Percentiles rank a stretch among this genome's conserved stretches.
Evolutionary conservation across 441 rosid genomes (phyloP).

Genomic region (Kokia cookei): DNA sequence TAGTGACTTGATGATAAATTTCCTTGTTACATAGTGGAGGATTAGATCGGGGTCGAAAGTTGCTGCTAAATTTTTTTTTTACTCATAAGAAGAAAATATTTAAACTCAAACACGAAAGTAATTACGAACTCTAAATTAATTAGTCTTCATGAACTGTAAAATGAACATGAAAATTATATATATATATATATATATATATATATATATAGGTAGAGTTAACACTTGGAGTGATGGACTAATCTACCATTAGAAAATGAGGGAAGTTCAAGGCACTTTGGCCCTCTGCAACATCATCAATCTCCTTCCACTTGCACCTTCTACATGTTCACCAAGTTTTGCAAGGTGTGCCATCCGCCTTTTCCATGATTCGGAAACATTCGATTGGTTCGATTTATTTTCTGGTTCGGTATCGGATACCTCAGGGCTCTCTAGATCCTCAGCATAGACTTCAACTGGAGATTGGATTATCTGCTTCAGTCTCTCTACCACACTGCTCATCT

Average conservation of each 20-base stretch:
- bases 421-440: conserved; percentile 3
- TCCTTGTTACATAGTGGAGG: no score
- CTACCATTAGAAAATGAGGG: neutral
- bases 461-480: conserved; percentile 41
- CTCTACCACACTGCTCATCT: conserved; percentile 60
- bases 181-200: no score
- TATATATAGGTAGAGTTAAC: neutral
- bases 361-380: conserved; percentile 40
- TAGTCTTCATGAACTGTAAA: no score
- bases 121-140: no score
- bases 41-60: no score
- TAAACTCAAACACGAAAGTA: no score
- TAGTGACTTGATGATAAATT: no score
- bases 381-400: conserved; percentile 4
- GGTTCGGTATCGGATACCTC: conserved; percentile 15
- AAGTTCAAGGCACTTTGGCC: neutral
- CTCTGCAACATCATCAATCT: conserved; percentile 42
- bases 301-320: conserved; percentile 37
- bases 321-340: conserved; percentile 42
- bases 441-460: conserved; percentile 18
- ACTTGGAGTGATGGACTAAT: neutral
- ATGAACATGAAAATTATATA: no score
- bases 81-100: no score
- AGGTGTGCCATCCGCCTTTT: conserved; percentile 50
- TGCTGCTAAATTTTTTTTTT: no score